These are phyloP conservation scores for Glutinoglossum americanum DNA, from an alignment of 495 filamentous ascomycete genomes.

Conservation along the genomic window DNA sequence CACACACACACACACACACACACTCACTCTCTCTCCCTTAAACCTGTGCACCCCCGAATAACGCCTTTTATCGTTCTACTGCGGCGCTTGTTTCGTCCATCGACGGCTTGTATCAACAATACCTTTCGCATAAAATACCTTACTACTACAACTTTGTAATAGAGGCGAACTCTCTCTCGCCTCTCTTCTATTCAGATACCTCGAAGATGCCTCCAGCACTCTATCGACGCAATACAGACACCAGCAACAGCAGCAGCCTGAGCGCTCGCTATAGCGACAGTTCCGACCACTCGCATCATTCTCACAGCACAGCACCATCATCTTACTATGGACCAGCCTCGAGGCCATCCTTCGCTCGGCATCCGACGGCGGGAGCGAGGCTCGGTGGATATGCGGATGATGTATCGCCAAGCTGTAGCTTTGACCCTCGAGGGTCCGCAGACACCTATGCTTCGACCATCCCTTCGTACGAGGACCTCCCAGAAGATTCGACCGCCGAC, in stretches of 20 bases:
- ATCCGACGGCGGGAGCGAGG: not conserved
- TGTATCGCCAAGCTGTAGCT: slow-evolving; percentile 23
- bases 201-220: not conserved
- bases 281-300: not conserved
- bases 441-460: slow-evolving; percentile 66
- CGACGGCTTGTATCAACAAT: not conserved
- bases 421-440: slow-evolving; percentile 39
- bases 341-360: not conserved
- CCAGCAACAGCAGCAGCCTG: not conserved
- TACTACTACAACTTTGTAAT: not conserved
- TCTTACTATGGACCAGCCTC: not conserved
- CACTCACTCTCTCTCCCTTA: not conserved
- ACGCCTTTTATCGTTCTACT: not conserved
- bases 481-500: slow-evolving; percentile 29
- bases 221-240: not conserved
- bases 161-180: not conserved
- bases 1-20: too few species aligned
- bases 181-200: not conserved
- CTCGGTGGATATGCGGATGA: slow-evolving; percentile 9
- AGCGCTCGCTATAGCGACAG: slow-evolving; percentile 1
- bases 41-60: too few species aligned
- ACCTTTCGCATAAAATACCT: not conserved
- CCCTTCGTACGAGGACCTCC: slow-evolving; percentile 37
- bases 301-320: slow-evolving; percentile 1
- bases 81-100: not conserved